These are phyloP conservation scores for Penicillium lividum DNA, from an alignment of 495 filamentous ascomycete species.

Conservation along the genomic window DNA sequence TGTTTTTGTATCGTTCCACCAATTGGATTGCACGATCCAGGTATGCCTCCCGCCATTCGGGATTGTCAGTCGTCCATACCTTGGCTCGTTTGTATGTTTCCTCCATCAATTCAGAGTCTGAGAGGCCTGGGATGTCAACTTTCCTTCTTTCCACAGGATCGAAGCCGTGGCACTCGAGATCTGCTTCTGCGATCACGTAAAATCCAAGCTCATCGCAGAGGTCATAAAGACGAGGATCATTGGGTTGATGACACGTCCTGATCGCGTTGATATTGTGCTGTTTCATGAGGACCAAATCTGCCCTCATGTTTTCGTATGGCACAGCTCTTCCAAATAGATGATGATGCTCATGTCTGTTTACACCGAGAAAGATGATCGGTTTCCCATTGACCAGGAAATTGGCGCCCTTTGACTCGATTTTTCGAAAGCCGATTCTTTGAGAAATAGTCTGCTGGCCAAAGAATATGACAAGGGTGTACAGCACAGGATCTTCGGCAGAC, in stretches of 20 bases:
- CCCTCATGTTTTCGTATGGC: conserved; percentile 53
- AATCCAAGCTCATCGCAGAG: conserved; percentile 68
- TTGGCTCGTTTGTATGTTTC: conserved; percentile 48
- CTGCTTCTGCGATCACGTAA: conserved; percentile 71
- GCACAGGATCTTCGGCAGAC: conserved; percentile 65
- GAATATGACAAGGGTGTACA: conserved; percentile 53
- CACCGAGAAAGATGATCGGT: conserved; percentile 57
- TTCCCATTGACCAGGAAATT: conserved; percentile 60
- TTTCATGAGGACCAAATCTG: conserved; percentile 67
- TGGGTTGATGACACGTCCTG: conserved; percentile 63
- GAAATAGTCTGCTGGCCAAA: conserved; percentile 33
- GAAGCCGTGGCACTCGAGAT: conserved; percentile 72
- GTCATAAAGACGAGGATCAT: conserved; percentile 57
- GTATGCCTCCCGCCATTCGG: conserved; percentile 63
- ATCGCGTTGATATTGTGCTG: conserved; percentile 65
- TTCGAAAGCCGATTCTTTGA: conserved; percentile 61
- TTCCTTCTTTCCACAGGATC: no score
- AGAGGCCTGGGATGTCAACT: background rate
- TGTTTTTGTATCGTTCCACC: conserved; percentile 65
- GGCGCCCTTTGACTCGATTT: conserved; percentile 58
- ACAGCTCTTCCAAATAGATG: conserved; percentile 59
- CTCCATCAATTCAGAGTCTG: background rate
- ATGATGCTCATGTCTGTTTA: conserved; percentile 67
- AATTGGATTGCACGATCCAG: conserved; percentile 64
- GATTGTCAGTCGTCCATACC: conserved; percentile 59